These are phyloP conservation scores for Passiflora organensis DNA, from an alignment of 345 rosid species.

Conservation along the genomic window DNA sequence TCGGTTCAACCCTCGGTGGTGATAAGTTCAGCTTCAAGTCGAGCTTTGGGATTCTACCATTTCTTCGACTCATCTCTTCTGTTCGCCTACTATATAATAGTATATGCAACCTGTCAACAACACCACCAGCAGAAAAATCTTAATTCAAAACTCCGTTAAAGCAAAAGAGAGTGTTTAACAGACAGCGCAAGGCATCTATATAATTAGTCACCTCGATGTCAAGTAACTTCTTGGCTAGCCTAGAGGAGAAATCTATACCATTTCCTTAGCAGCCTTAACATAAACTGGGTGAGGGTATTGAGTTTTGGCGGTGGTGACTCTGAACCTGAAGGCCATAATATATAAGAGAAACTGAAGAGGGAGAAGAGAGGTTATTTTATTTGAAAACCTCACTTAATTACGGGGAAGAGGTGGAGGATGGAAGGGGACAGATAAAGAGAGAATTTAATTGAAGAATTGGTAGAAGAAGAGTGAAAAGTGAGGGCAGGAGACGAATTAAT, in stretches of 20 bases:
- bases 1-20: conserved; percentile 50
- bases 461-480: conserved; percentile 53
- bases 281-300: conserved; percentile 2
- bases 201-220: background rate
- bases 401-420: conserved; percentile 53
- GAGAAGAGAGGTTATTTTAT: conserved; percentile 36
- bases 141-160: background rate
- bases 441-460: conserved; percentile 42
- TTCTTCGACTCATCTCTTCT: conserved; percentile 66
- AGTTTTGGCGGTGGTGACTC: conserved; percentile 23
- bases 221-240: conserved; percentile 22
- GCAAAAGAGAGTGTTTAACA: too few relatives aligned
- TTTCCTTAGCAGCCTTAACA: too few relatives aligned
- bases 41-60: conserved; percentile 55
- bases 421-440: conserved; percentile 29
- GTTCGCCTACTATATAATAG: background rate
- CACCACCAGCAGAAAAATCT: background rate
- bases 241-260: conserved; percentile 3
- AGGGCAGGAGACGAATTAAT: conserved; percentile 52
- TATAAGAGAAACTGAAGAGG: conserved; percentile 35
- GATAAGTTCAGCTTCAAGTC: conserved; percentile 91
- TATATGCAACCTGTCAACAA: conserved; percentile 10
- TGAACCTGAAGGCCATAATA: conserved; percentile 46
- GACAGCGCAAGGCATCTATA: too few relatives aligned
- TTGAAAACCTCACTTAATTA: conserved; percentile 71